phyloP scores from a whole-genome alignment of 1,139 yeast genomes.

The Sugiyamaella paludigena region DNA sequence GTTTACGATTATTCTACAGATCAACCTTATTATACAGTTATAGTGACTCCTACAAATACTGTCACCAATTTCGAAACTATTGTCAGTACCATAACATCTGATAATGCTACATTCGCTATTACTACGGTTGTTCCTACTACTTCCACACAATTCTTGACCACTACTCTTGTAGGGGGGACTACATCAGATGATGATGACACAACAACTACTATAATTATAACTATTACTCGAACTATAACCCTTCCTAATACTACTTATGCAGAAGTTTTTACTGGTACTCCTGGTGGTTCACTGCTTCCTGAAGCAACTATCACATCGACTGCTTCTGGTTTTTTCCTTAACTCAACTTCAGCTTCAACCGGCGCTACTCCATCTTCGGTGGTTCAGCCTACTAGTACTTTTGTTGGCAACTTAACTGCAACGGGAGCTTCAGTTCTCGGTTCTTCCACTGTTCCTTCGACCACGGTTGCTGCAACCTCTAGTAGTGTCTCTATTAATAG shows the following conservation, averaged over 20 bases:
- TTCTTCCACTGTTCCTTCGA: slow-evolving; percentile 10
- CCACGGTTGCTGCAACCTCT: slow-evolving; percentile 10
- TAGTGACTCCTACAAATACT: slow-evolving; percentile 29
- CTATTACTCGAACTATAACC: slow-evolving; percentile 23
- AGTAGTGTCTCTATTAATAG: neutral
- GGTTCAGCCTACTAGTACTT: neutral
- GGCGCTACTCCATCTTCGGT: slow-evolving; percentile 3
- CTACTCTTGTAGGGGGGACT: slow-evolving; percentile 11
- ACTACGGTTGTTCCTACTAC: slow-evolving; percentile 18
- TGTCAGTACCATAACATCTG: slow-evolving; percentile 23
- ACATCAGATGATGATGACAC: slow-evolving; percentile 8
- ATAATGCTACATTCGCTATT: slow-evolving; percentile 19
- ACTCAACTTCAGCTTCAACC: neutral
- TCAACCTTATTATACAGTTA: slow-evolving; percentile 30
- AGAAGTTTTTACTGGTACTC: slow-evolving; percentile 26
- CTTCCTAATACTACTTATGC: slow-evolving; percentile 26
- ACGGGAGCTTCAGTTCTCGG: slow-evolving; percentile 4
- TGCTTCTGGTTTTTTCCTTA: neutral
- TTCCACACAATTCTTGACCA: slow-evolving; percentile 7
- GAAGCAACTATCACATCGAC: slow-evolving; percentile 8
- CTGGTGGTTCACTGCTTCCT: slow-evolving; percentile 10
- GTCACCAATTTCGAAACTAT: slow-evolving; percentile 27
- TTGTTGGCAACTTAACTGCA: neutral
- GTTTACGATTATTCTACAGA: slow-evolving; percentile 32
- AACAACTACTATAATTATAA: slow-evolving; percentile 15